These are phyloP conservation scores for Cytospora piceicola DNA, from an alignment of 2,329 filamentous ascomycete genomes.

Conservation along the genomic window DNA sequence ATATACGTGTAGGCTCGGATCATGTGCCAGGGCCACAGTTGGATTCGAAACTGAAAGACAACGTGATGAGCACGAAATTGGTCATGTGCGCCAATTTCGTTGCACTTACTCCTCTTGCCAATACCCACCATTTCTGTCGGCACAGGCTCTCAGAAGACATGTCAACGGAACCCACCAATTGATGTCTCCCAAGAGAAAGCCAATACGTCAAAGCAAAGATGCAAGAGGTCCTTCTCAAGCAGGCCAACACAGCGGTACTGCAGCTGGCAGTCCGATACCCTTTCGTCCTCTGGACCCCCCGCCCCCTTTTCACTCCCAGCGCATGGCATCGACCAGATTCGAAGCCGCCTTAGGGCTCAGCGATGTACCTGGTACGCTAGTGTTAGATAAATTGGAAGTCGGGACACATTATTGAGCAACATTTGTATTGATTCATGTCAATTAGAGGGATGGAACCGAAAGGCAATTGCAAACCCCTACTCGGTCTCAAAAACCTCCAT, in stretches of 20 bases:
- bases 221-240: neutral
- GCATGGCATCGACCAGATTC: too few relatives aligned
- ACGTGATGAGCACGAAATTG: constrained; percentile 28
- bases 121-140: neutral
- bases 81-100: constrained; percentile 24
- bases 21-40: constrained; percentile 28
- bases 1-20: constrained; percentile 30
- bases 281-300: too few relatives aligned
- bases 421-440: too few relatives aligned
- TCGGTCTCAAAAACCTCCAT: constrained; percentile 42
- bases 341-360: too few relatives aligned
- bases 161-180: neutral
- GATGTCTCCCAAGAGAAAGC: neutral
- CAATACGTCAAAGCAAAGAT: neutral
- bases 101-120: neutral
- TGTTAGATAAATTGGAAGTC: too few relatives aligned
- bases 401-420: too few relatives aligned
- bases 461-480: neutral
- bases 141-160: constrained; percentile 8
- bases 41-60: constrained; percentile 32
- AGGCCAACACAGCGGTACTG: neutral
- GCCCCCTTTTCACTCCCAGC: too few relatives aligned
- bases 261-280: neutral
- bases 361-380: too few relatives aligned
- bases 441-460: too few relatives aligned